Conservation (phyloP, 306 rosid species). For the Cicer arietinum region DNA sequence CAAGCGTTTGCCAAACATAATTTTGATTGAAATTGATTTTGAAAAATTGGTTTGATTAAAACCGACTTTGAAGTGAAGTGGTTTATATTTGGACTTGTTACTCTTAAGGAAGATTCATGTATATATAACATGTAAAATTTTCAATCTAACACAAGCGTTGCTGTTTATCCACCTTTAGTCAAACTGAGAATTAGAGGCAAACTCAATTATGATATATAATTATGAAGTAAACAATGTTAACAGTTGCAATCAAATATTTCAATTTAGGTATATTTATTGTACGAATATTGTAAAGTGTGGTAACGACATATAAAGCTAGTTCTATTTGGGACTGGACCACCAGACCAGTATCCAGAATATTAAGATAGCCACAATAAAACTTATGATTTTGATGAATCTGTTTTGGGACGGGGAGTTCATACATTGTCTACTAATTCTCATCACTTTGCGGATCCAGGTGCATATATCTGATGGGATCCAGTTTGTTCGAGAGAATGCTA, state of each 20-base stretch:
- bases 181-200: constrained; percentile 1
- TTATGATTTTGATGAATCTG: constrained; percentile 31
- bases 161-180: background rate
- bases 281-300: constrained; percentile 27
- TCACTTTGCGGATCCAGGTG: constrained; percentile 64
- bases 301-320: constrained; percentile 3
- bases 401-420: constrained; percentile 21
- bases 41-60: background rate
- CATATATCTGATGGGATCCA: constrained; percentile 89
- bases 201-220: background rate
- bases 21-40: constrained; percentile 2
- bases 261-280: background rate
- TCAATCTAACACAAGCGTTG: background rate
- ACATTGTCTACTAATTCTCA: constrained; percentile 28
- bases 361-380: background rate
- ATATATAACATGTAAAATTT: background rate
- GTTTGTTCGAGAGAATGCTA: constrained; percentile 59
- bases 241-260: constrained; percentile 3
- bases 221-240: background rate
- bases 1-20: background rate
- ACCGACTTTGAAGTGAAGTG: background rate
- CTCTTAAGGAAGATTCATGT: background rate
- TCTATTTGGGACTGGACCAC: background rate
- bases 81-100: background rate
- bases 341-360: background rate